Evolutionary conservation across 768 basidiomycete species (phyloP).

Genomic region (Phylloporus sp.): DNA sequence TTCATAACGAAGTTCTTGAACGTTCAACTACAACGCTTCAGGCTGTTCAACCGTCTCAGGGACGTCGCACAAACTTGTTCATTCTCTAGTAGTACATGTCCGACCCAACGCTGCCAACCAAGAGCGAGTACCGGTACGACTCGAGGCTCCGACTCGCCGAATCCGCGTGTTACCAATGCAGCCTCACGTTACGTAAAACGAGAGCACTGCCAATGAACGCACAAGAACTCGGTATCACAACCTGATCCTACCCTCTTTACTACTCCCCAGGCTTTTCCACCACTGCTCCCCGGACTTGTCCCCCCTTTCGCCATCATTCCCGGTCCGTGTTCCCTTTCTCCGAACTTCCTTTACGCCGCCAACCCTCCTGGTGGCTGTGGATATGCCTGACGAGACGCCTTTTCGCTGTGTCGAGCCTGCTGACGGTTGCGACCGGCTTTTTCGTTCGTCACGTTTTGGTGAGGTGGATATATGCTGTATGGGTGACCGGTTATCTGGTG

Average conservation of each 20-base stretch:
- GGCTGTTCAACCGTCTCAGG: too few species aligned
- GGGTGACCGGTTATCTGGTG: neutral
- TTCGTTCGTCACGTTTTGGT: neutral
- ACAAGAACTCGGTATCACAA: neutral
- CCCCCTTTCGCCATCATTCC: constrained; percentile 11
- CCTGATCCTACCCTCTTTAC: constrained; percentile 4
- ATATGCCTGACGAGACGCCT: constrained; percentile 60
- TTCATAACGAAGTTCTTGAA: too few species aligned
- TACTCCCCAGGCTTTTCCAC: constrained; percentile 42
- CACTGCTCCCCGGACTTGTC: constrained; percentile 27
- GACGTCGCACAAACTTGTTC: too few species aligned
- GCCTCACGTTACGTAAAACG: too few species aligned
- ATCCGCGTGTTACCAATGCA: too few species aligned
- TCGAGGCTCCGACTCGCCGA: too few species aligned
- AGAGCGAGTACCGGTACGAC: too few species aligned
- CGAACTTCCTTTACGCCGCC: constrained; percentile 8
- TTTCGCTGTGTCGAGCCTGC: constrained; percentile 30
- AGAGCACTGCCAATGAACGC: too few species aligned
- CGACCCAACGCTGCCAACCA: too few species aligned
- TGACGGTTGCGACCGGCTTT: neutral
- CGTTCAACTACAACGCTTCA: too few species aligned
- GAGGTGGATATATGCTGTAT: neutral
- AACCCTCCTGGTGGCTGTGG: constrained; percentile 40
- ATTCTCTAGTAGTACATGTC: too few species aligned
- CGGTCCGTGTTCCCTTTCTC: neutral